Base-by-base conservation (phyloP, 2,329 filamentous ascomycete species). In the Arthroderma sp. region DNA sequence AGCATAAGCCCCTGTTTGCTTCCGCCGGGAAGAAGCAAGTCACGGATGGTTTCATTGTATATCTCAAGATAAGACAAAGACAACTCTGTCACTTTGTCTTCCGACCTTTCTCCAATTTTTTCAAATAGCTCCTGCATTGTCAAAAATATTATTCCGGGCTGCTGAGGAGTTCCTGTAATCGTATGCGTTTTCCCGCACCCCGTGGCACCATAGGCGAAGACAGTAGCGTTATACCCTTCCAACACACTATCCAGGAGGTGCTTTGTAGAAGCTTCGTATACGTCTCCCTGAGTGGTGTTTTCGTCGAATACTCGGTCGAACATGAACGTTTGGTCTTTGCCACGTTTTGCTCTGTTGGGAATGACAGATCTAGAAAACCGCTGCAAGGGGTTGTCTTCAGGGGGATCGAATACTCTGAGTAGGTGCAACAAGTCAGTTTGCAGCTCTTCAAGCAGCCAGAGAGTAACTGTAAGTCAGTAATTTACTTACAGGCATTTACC, bases 61-160 rank as follows among this genome's bases (percentile, higher is more conserved):
- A 98, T 98, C 70, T 98, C 93, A 38, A 98, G 80, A 67, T 97
- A 98, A 0, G 91, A 96, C 15, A 98, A 81, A 0, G 91, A 89
- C 56, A 98, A 78, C 66, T 97, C 93, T 2, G 90, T 93, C 28
- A 84, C 79, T 73, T 96, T 97, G 60, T 95, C 90, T 58, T 87
- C 83, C 61, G 85, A 85, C 56, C 88, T 76, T 58, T 97, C 93
- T n/a, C 79, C 77, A 63, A 98, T 95, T 71, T 91, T 88, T 74
- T 98, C 93, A 67, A 98, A 98, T 23, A 98, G 78, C 73, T 98
- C 93, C 72, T 97, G 91, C 91, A 98, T 98, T 0, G 93, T 97
- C 66, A 98, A 76, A 74, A 97, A 98, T 70, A 98, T 98, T 66
- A 98, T 97, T 58, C 93, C 93, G 0, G 93, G 93, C 67, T 95